Conservation (phyloP, 179 eudicot genomes). For the Drosera spatulata region DNA sequence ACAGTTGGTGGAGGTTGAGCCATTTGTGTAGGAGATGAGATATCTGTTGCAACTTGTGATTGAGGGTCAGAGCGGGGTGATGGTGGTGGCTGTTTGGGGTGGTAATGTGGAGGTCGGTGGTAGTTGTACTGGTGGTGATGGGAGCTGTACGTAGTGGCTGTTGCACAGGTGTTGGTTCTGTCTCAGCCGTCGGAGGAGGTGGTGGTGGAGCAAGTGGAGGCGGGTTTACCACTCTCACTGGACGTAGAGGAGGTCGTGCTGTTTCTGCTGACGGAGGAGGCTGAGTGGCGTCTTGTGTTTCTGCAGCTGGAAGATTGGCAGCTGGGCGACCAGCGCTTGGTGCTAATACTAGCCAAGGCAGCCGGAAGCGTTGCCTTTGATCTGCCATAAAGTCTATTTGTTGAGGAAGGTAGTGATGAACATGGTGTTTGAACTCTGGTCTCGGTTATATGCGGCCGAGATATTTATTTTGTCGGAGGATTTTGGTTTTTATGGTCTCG, state of each 20-base stretch:
- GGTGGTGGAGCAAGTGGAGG: constrained; percentile 16
- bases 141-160: constrained; percentile 11
- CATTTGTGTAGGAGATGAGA: background rate
- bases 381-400: constrained; percentile 24
- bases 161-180: constrained; percentile 9
- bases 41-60: constrained; percentile 12
- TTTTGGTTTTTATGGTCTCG: background rate
- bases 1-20: constrained; percentile 6
- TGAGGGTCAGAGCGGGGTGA: constrained; percentile 17
- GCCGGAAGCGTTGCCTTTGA: constrained; percentile 28
- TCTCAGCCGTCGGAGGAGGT: constrained; percentile 11
- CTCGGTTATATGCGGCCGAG: background rate
- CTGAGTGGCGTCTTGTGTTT: constrained; percentile 1
- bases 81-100: constrained; percentile 11
- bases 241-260: constrained; percentile 23
- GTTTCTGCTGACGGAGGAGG: constrained; percentile 7
- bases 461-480: background rate
- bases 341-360: constrained; percentile 30
- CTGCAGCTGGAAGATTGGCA: constrained; percentile 1
- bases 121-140: constrained; percentile 11
- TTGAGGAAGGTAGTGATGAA: background rate
- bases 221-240: constrained; percentile 10
- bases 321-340: constrained; percentile 1
- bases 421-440: background rate
- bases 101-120: background rate